Conservation (phyloP, 1,284 basidiomycete species). For the Leccinum insolens region DNA sequence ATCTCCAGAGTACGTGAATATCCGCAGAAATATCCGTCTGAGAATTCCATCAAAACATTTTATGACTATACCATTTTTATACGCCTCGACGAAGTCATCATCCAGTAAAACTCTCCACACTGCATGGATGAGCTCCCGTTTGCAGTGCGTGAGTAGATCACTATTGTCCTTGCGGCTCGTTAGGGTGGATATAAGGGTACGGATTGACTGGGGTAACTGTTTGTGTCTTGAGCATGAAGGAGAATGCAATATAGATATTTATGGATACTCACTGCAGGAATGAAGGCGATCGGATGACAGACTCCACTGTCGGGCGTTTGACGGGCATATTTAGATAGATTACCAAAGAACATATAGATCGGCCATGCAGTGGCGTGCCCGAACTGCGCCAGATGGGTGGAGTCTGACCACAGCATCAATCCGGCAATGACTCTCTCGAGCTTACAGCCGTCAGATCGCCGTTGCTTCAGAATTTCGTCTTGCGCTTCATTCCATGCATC, state of each 20-base stretch:
- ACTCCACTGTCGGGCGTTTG: neutral
- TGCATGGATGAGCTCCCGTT: neutral
- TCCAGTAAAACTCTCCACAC: neutral
- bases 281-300: neutral
- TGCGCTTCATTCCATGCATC: neutral
- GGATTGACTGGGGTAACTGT: neutral
- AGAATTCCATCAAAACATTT: neutral
- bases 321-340: constrained; percentile 8
- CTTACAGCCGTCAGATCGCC: neutral
- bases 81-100: neutral
- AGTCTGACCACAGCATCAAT: constrained; percentile 9
- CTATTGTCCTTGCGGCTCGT: neutral
- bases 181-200: neutral
- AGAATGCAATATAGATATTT: neutral
- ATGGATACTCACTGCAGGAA: neutral
- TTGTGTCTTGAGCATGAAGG: neutral
- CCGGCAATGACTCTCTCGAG: constrained; percentile 4
- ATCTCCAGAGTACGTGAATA: constrained; percentile 9
- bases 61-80: neutral
- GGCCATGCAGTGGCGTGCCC: neutral
- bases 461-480: neutral
- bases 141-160: neutral
- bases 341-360: neutral
- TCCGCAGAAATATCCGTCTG: neutral
- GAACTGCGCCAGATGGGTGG: constrained; percentile 1